These are phyloP conservation scores for Ceriops zippeliana DNA, from an alignment of 345 rosid species.

Conservation along the genomic window DNA sequence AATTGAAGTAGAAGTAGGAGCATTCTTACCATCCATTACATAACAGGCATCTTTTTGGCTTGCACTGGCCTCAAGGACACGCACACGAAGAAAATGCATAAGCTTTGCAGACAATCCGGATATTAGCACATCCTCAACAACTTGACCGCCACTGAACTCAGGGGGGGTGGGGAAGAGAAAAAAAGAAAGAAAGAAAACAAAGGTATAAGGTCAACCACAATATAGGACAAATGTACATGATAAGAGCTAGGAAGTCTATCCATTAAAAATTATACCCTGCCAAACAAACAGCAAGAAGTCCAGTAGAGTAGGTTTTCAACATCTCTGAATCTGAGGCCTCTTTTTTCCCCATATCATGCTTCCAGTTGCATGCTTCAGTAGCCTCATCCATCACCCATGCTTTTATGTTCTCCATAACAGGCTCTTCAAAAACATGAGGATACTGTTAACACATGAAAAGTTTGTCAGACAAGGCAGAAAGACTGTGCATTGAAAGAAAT, in stretches of 20 bases:
- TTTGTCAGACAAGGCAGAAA: conserved; percentile 7
- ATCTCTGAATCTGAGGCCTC: conserved; percentile 79
- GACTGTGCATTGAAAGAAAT: conserved; percentile 4
- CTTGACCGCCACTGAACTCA: conserved; percentile 66
- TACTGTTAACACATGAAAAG: conserved; percentile 42
- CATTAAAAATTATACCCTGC: conserved; percentile 41
- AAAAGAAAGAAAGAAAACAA: neutral
- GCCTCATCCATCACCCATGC: conserved; percentile 86
- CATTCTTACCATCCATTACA: conserved; percentile 49
- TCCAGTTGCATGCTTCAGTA: conserved; percentile 44
- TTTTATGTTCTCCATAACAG: conserved; percentile 69
- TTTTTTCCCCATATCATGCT: conserved; percentile 43
- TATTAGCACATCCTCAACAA: conserved; percentile 90
- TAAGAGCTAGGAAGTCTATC: neutral
- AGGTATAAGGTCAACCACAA: conserved; percentile 6
- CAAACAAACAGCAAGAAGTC: conserved; percentile 90
- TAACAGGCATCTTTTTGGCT: conserved; percentile 64
- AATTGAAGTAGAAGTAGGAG: conserved; percentile 28
- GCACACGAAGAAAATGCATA: conserved; percentile 87
- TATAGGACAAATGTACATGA: conserved; percentile 17
- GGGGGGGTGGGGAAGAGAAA: neutral
- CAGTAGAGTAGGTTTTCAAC: conserved; percentile 82
- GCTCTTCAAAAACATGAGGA: conserved; percentile 88
- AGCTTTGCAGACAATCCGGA: conserved; percentile 91
- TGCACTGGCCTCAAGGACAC: conserved; percentile 63